These are phyloP conservation scores for Chlorella vulgaris DNA, from an alignment of 139 green algal species.

Conservation along the genomic window DNA sequence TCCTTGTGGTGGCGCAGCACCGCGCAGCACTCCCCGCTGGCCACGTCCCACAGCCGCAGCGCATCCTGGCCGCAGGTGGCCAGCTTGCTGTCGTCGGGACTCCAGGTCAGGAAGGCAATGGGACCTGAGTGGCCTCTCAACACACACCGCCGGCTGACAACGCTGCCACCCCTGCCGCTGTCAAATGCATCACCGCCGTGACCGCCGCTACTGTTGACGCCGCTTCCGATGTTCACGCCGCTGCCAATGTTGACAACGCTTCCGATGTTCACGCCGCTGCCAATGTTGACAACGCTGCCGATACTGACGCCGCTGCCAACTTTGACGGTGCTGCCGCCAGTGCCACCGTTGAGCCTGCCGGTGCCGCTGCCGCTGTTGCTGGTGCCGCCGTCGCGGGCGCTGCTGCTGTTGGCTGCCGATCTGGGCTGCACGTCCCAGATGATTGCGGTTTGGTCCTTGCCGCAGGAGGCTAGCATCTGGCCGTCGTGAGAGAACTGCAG, in stretches of 20 bases:
- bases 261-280: not conserved
- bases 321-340: too few relatives aligned
- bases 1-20: slow-evolving; percentile 55
- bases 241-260: too few relatives aligned
- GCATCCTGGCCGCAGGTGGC: slow-evolving; percentile 52
- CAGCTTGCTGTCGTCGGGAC: slow-evolving; percentile 56
- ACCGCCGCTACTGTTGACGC: too few relatives aligned
- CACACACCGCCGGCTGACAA: slow-evolving; percentile 23
- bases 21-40: slow-evolving; percentile 30
- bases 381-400: not conserved
- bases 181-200: too few relatives aligned
- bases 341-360: not conserved
- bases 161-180: not conserved
- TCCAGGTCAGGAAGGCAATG: slow-evolving; percentile 61
- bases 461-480: slow-evolving; percentile 73
- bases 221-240: too few relatives aligned
- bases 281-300: too few relatives aligned
- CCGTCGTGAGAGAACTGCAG: slow-evolving; percentile 86
- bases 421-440: slow-evolving; percentile 60
- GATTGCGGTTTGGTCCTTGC: slow-evolving; percentile 71
- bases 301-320: too few relatives aligned
- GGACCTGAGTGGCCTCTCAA: slow-evolving; percentile 53
- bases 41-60: slow-evolving; percentile 63
- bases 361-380: not conserved
- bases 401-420: too few relatives aligned